Conservation (phyloP, 805 yeast species). For the Metschnikowia chrysomelidarum region DNA sequence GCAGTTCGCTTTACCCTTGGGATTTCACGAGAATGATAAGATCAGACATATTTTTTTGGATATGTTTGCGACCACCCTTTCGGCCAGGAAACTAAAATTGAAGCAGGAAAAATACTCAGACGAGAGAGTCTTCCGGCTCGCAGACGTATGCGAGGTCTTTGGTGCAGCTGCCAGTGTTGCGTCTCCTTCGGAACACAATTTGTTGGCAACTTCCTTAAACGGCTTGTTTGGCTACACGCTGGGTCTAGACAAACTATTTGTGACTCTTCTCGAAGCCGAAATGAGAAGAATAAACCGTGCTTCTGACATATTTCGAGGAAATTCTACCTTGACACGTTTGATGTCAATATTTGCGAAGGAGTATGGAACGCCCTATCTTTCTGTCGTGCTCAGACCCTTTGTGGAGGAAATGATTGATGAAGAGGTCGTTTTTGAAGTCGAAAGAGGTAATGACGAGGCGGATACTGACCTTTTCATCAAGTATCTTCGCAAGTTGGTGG, state of each 20-base stretch:
- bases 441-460: conserved; percentile 40
- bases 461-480: conserved; percentile 50
- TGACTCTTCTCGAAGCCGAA: conserved; percentile 58
- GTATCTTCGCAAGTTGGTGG: conserved; percentile 56
- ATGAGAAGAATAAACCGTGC: conserved; percentile 58
- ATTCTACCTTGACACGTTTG: conserved; percentile 78
- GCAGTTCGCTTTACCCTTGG: conserved; percentile 72
- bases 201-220: conserved; percentile 63
- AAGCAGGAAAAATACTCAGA: conserved; percentile 29
- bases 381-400: conserved; percentile 52
- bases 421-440: conserved; percentile 62
- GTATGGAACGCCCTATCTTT: conserved; percentile 62
- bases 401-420: conserved; percentile 49
- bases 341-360: conserved; percentile 67
- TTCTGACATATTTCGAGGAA: conserved; percentile 74
- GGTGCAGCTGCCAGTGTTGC: conserved; percentile 59
- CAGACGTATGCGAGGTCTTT: conserved; percentile 42
- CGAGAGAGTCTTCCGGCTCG: conserved; percentile 22
- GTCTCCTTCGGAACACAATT: conserved; percentile 66
- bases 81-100: conserved; percentile 27
- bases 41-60: conserved; percentile 72
- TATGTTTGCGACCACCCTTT: conserved; percentile 68
- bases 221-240: conserved; percentile 46
- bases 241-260: conserved; percentile 45
- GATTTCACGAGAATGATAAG: conserved; percentile 64